A percentile compares a stretch with the other conserved stretches of the same genome.
phyloP scores from a whole-genome alignment of 1,284 basidiomycete genomes.

The Ganoderma boninense region DNA sequence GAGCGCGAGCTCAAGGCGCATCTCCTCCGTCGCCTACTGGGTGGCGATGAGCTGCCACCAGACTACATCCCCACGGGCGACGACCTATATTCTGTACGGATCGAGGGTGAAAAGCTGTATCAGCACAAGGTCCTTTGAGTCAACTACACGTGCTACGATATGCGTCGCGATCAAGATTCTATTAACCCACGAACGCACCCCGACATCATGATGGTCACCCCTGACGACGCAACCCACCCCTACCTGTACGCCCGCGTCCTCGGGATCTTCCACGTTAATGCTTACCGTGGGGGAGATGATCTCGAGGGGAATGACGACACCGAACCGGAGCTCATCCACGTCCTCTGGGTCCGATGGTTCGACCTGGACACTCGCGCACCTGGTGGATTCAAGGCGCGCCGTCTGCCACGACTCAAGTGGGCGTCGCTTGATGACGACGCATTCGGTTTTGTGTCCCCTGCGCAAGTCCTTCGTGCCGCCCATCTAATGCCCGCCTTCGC shows the following conservation, averaged over 20 bases:
- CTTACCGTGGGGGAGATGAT: background rate
- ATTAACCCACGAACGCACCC: slow-evolving; percentile 44
- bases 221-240: slow-evolving; percentile 3
- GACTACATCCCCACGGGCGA: background rate
- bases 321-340: background rate
- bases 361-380: background rate
- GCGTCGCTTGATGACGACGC: slow-evolving; percentile 2
- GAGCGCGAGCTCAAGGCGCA: background rate
- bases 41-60: background rate
- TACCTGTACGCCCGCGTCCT: slow-evolving; percentile 3
- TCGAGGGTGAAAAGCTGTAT: slow-evolving; percentile 19
- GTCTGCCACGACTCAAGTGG: slow-evolving; percentile 8
- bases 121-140: slow-evolving; percentile 39
- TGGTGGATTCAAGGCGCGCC: slow-evolving; percentile 2
- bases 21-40: background rate
- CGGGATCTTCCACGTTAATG: background rate
- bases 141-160: slow-evolving; percentile 55
- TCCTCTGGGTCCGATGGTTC: slow-evolving; percentile 33
- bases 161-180: slow-evolving; percentile 45
- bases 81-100: slow-evolving; percentile 16
- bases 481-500: slow-evolving; percentile 17
- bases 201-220: slow-evolving; percentile 45
- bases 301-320: background rate
- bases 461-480: slow-evolving; percentile 10
- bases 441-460: slow-evolving; percentile 13